phyloP scores from a whole-genome alignment of 2,329 filamentous ascomycete species.

The Daldinia sp. region DNA sequence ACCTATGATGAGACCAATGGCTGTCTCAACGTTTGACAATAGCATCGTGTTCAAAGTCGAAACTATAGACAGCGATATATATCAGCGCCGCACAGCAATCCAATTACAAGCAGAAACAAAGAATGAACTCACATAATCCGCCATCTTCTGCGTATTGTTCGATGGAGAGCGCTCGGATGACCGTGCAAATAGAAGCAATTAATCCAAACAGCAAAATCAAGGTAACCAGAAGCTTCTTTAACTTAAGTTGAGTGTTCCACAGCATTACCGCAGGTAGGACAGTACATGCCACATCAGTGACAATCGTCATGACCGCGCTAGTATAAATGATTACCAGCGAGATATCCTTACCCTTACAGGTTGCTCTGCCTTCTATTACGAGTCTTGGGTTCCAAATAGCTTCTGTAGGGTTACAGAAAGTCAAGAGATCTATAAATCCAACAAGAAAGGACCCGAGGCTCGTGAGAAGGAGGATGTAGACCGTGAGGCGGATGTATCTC shows the following conservation, averaged over 20 bases:
- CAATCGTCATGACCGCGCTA: constrained; percentile 16
- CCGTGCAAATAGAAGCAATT: constrained; percentile 37
- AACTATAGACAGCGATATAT: constrained; percentile 6
- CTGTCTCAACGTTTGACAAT: constrained; percentile 39
- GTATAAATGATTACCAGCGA: constrained; percentile 15
- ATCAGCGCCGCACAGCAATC: neutral
- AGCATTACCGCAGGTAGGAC: constrained; percentile 32
- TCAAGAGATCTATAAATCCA: constrained; percentile 12
- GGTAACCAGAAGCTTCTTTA: constrained; percentile 23
- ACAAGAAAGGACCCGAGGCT: constrained; percentile 16
- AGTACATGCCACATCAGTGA: constrained; percentile 31
- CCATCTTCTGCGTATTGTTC: constrained; percentile 18
- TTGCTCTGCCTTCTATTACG: neutral
- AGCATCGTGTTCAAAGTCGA: constrained; percentile 28
- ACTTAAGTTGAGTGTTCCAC: constrained; percentile 28
- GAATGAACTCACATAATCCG: constrained; percentile 31
- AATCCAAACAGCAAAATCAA: constrained; percentile 35
- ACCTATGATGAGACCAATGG: constrained; percentile 35
- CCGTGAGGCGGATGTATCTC: constrained; percentile 17
- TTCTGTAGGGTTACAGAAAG: constrained; percentile 11
- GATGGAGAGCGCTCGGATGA: constrained; percentile 34
- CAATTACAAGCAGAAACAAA: neutral
- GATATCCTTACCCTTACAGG: neutral
- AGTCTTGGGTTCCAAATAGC: constrained; percentile 28
- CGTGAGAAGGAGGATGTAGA: constrained; percentile 18